Base-by-base conservation (phyloP, 352 stramenopile genomes). In the Phytophthora melonis region DNA sequence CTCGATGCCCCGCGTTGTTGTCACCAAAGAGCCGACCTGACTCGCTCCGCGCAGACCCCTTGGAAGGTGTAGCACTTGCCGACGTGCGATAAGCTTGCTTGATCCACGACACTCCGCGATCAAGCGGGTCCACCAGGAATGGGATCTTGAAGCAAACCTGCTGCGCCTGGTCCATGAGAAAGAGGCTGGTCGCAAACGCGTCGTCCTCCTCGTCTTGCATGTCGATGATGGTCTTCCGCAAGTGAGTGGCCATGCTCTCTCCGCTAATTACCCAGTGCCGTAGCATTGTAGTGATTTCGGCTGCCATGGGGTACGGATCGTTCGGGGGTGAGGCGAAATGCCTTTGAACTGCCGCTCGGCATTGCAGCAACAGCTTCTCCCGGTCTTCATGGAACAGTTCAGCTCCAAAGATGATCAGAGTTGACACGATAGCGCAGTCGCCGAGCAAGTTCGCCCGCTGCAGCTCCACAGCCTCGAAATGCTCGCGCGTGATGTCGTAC, bases 41-140 rank as follows among this genome's bases (percentile, higher is more conserved):
- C 3, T 69, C 67, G 36, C 11, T 56, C 21, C 55, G 23, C 18
- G 25, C 43, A 36, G 62, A 68, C 9, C 27, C 43, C 25, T 67
- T 79, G 39, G 39, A 68, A 16, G 56, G 36, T 16, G 50, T 59
- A 23, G 36, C 25, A 27, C n/a, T 32, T 52, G 49, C 32, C 9
- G 10, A 19, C 2, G 11, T 63, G 5, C 45, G 47, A 36, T 79
- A 87, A 5, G 58, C 50, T 10, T 82, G 60, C 43, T 82, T 86
- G 32, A 91, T 25, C 84, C 84, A 91, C 4, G 47, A 27, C 18
- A 70, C 59, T 9, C 68, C 81, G 10, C 63, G 63, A 25, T 66
- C 62, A 8, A 90, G 66, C n/a, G 86, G 84, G 34, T 93, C 86
- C 0, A 89, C 25, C 0, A 93, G 70, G 43, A 93, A 63, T 7